These are phyloP conservation scores for Cocos nucifera DNA, from an alignment of 176 grass and related monocot genomes.

Conservation along the genomic window DNA sequence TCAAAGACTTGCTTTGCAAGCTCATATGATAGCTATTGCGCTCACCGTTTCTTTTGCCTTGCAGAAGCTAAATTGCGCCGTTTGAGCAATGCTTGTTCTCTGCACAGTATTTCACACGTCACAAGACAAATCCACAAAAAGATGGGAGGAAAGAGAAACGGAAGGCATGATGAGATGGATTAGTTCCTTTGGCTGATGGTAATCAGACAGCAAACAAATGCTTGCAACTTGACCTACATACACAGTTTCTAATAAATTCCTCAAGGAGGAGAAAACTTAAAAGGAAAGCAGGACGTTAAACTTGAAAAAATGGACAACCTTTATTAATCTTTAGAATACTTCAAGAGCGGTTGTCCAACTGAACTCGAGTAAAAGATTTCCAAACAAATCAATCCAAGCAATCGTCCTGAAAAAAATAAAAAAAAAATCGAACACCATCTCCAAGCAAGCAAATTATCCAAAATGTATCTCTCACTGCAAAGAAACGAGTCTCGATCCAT, in stretches of 20 bases:
- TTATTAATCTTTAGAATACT: background rate
- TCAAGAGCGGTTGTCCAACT: background rate
- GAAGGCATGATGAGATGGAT: background rate
- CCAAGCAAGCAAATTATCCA: too few relatives aligned
- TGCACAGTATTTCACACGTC: background rate
- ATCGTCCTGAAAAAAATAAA: background rate
- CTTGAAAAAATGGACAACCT: background rate
- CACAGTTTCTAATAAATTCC: too few relatives aligned
- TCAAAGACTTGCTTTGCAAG: conserved; percentile 24
- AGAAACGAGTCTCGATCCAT: too few relatives aligned
- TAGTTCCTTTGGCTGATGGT: background rate
- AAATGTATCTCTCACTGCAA: too few relatives aligned
- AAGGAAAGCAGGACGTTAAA: background rate
- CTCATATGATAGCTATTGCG: conserved; percentile 10
- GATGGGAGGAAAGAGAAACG: background rate
- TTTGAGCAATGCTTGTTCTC: background rate
- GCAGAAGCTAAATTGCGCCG: background rate
- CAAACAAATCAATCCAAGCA: background rate
- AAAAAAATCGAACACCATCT: too few relatives aligned
- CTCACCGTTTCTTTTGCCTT: background rate
- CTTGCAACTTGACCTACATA: too few relatives aligned
- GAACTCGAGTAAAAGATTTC: background rate
- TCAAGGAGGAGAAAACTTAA: background rate
- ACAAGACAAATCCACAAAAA: background rate
- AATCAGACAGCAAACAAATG: background rate